A percentile compares a stretch with the other conserved stretches of the same genome.
Conservation (phyloP, 2,329 filamentous ascomycete genomes). For the Monosporascus cannonballus region DNA sequence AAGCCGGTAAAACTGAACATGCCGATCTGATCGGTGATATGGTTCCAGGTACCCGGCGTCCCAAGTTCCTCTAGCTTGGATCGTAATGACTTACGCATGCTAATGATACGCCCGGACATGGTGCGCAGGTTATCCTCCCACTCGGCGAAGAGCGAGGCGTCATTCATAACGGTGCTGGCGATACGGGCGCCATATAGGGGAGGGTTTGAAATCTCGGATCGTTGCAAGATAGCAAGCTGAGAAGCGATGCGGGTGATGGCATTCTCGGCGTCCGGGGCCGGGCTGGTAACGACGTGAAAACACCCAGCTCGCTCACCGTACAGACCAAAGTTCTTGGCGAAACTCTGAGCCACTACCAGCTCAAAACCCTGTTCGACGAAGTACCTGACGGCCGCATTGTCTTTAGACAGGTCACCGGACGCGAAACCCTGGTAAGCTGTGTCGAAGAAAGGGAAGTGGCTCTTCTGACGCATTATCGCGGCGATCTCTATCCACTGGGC, state of each 20-base stretch:
- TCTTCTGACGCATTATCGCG: conserved; percentile 64
- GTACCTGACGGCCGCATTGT: conserved; percentile 89
- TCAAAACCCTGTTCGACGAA: conserved; percentile 91
- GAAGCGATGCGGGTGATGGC: conserved; percentile 64
- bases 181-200: conserved; percentile 92
- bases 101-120: conserved; percentile 93
- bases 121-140: conserved; percentile 89
- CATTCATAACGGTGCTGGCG: conserved; percentile 77
- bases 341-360: conserved; percentile 83
- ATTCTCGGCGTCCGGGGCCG: conserved; percentile 59
- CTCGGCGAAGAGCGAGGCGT: conserved; percentile 72
- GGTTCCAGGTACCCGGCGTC: conserved; percentile 89
- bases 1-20: conserved; percentile 97
- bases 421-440: conserved; percentile 97
- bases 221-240: conserved; percentile 89
- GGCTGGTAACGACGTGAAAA: conserved; percentile 85
- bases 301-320: conserved; percentile 95
- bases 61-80: conserved; percentile 75
- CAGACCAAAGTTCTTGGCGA: conserved; percentile 96
- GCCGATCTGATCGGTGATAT: conserved; percentile 97
- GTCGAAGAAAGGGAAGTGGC: conserved; percentile 98
- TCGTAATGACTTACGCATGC: conserved; percentile 77
- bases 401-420: conserved; percentile 76
- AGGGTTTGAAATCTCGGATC: conserved; percentile 95
- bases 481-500: conserved; percentile 95